These are phyloP conservation scores for Wickerhamia fluorescens DNA, from an alignment of 805 yeast species.

Conservation along the genomic window DNA sequence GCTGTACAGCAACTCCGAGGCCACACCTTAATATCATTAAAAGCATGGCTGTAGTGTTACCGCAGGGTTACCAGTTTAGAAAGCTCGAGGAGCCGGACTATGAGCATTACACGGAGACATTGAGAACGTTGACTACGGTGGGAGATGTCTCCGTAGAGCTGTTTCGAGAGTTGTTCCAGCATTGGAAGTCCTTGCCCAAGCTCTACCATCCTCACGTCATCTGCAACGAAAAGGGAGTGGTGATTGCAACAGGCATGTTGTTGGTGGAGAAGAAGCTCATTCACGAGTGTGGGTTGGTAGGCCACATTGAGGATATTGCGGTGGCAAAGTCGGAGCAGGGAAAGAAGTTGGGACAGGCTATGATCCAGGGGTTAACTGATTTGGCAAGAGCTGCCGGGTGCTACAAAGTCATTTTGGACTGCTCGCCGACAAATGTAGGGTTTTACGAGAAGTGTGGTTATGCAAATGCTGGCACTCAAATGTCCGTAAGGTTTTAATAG, in stretches of 20 bases:
- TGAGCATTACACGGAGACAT: slow-evolving; percentile 51
- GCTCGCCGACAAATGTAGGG: slow-evolving; percentile 72
- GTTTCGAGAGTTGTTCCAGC: slow-evolving; percentile 45
- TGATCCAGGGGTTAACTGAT: slow-evolving; percentile 56
- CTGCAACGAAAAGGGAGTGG: slow-evolving; percentile 38
- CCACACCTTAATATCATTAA: too few relatives aligned
- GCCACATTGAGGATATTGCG: slow-evolving; percentile 94
- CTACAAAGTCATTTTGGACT: slow-evolving; percentile 85
- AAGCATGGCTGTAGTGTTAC: slow-evolving; percentile 27
- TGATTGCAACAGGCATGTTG: slow-evolving; percentile 82
- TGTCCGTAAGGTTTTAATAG: slow-evolving; percentile 45
- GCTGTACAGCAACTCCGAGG: too few relatives aligned
- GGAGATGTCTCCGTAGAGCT: slow-evolving; percentile 54
- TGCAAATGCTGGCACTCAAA: slow-evolving; percentile 57
- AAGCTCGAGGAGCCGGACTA: slow-evolving; percentile 50
- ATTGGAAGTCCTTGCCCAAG: slow-evolving; percentile 49
- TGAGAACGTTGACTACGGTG: slow-evolving; percentile 72
- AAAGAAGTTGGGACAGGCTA: slow-evolving; percentile 60
- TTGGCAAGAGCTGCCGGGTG: slow-evolving; percentile 60
- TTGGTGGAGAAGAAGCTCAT: slow-evolving; percentile 76
- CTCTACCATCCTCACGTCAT: slow-evolving; percentile 70
- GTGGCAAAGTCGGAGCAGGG: slow-evolving; percentile 76
- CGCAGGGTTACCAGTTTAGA: slow-evolving; percentile 67
- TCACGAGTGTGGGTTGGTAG: slow-evolving; percentile 78
- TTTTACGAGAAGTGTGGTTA: slow-evolving; percentile 90